Evolutionary conservation across 805 yeast genomes (phyloP), one percentile per base, ranked within the genome.

Genomic region (Kuraishia hungarica): DNA sequence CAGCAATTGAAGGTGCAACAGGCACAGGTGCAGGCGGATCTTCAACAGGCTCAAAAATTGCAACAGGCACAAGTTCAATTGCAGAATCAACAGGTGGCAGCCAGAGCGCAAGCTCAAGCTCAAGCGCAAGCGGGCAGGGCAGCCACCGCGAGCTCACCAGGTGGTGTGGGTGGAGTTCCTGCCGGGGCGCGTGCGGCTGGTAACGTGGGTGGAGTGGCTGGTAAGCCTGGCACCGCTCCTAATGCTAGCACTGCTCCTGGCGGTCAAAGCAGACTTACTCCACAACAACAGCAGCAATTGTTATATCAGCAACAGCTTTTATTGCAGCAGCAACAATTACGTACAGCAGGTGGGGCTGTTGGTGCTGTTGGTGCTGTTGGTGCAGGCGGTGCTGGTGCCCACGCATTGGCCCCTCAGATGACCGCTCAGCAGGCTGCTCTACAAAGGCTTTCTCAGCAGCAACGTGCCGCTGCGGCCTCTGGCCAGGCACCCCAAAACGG

Each of bases 1-100:
- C 69, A 72, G 53, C 76, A 73, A 60, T 65, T 76, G 53, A 56
- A 59, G 48, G 58, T 53, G 48, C 57, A 57, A 17, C 57, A 57
- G 24, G 57, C 60, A 15, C 58, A 57, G 51, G 21, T 51, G 29
- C 43, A 47, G 49, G 43, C 51, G 11, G 29, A 50, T 20, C 19
- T 29, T 2, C 26, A 50, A 39, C 59, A 26, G 54, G 55, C 20
- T 24, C 58, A 43, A 51, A 49, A 35, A 51, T 49, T 22, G 29
- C 43, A 19, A 35, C 54, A 7, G 51, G 47, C 51, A 48, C 54
- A 29, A 51, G 43, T n/a, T 53, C 47, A 35, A 49, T 51, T 28
- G 47, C 53, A 39, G 29, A 21, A 48, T n/a, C 51, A 22, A 17
- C 29, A 21, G 52, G 22, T 49, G 20, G 46, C 53, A 51, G 43